Base-by-base conservation (phyloP, 495 filamentous ascomycete species). In the Tuber calosporum region DNA sequence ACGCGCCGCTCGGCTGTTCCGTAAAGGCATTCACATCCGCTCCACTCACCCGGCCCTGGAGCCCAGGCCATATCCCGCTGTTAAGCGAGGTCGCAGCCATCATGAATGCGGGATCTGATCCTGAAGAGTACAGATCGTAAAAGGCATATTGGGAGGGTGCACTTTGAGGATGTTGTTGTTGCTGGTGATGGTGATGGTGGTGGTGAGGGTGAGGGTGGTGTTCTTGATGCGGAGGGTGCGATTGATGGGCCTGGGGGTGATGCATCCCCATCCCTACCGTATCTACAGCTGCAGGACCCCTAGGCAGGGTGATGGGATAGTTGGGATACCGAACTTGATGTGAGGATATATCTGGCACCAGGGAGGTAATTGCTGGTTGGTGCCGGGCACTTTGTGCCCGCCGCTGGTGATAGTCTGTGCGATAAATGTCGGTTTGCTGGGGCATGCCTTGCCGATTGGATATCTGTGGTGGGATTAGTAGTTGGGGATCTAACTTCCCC, bases 1-100 rank as follows among this genome's bases (percentile, higher is more conserved):
- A 97, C 36, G 93, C 93, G 66, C 86, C 87, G 71, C 89, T 93
- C 1, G 90, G 70, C 53, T 79, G 79, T 36, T 81, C 79, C 22
- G 73, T 68, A 72, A 81, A 81, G 38, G 71, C 68, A 81, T 75
- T 73, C 37, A 72, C 62, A 81, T 81, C 79, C 71, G 76, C 45
- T 42, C 75, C 73, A 42, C 38, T 81, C 38, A 76, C 79, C 26
- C 62, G 76, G 41, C 75, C 43, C 58, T 81, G 76, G 67, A 81
- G 79, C 45, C 69, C 74, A 40, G 76, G 48, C 79, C 79, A 81
- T 67, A 79, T 48, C 41, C 73, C 69, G 43, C 26, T 73, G 34
- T 68, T 81, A 79, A 81, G 79, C 68, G 74, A 67, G 43, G 72
- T 68, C 39, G 76, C 70, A 77, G 70, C 71, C 70, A 72, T 72